Percentiles rank a stretch among this genome's conserved stretches.
phyloP scores from a whole-genome alignment of 1,139 yeast species.

The Yamadazyma atlantica region DNA sequence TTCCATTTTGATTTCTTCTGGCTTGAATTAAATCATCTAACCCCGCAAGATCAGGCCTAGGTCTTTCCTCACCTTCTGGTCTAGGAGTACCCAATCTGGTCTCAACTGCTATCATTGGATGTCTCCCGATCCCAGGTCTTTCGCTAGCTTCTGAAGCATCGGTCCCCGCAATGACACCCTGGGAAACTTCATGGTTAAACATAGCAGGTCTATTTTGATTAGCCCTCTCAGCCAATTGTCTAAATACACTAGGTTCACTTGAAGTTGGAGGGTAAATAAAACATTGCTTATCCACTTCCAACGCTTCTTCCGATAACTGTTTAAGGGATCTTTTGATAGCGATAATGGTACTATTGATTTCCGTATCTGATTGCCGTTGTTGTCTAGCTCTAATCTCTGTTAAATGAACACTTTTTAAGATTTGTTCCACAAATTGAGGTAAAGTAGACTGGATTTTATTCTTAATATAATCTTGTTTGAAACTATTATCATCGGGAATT shows the following conservation, averaged over 20 bases:
- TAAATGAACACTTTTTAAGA: slow-evolving; percentile 35
- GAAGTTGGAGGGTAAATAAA: slow-evolving; percentile 29
- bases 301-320: slow-evolving; percentile 23
- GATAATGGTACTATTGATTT: slow-evolving; percentile 23
- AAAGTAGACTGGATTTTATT: slow-evolving; percentile 25
- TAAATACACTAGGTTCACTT: slow-evolving; percentile 25
- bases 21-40: slow-evolving; percentile 1
- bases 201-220: slow-evolving; percentile 37
- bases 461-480: slow-evolving; percentile 21
- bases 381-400: slow-evolving; percentile 44
- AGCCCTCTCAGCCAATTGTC: slow-evolving; percentile 32
- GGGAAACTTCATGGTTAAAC: slow-evolving; percentile 41
- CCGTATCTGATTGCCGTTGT: slow-evolving; percentile 26
- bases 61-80: background rate
- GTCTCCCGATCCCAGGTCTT: background rate
- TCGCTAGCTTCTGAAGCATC: slow-evolving; percentile 9
- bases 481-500: slow-evolving; percentile 18
- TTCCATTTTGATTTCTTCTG: slow-evolving; percentile 1
- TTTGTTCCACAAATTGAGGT: slow-evolving; percentile 42
- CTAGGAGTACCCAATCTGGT: slow-evolving; percentile 2
- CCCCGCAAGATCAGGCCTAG: background rate
- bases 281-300: slow-evolving; percentile 28
- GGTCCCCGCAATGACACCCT: slow-evolving; percentile 32
- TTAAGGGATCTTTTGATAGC: slow-evolving; percentile 29
- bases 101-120: slow-evolving; percentile 1